These are phyloP conservation scores for Halophytophthora batemanensis DNA, from an alignment of 352 stramenopile genomes.

Conservation along the genomic window DNA sequence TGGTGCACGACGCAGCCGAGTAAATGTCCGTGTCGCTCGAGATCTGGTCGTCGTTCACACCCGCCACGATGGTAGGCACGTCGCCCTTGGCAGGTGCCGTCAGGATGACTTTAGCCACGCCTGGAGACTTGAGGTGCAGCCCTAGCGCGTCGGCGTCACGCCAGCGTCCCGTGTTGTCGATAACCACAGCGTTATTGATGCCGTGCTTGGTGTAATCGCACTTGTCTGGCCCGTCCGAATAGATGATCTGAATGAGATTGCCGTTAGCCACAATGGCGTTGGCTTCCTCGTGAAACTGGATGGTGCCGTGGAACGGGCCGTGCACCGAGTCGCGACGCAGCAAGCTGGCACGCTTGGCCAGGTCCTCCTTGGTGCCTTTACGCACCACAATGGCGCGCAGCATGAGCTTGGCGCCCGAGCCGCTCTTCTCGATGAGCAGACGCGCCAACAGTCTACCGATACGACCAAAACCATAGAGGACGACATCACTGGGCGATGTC, in stretches of 20 bases:
- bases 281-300: conserved; percentile 80
- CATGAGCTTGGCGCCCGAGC: conserved; percentile 82
- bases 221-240: conserved; percentile 78
- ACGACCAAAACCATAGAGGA: conserved; percentile 87
- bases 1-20: conserved; percentile 82
- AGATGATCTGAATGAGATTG: conserved; percentile 88
- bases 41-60: conserved; percentile 77
- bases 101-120: conserved; percentile 78
- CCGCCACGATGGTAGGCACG: conserved; percentile 74
- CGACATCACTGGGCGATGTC: conserved; percentile 76
- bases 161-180: conserved; percentile 88
- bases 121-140: conserved; percentile 73
- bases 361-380: conserved; percentile 79
- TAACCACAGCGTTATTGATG: conserved; percentile 86
- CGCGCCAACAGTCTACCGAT: conserved; percentile 79
- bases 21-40: conserved; percentile 57
- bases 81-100: conserved; percentile 74
- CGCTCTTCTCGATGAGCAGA: conserved; percentile 85
- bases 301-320: conserved; percentile 77
- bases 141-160: conserved; percentile 61
- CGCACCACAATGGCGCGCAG: conserved; percentile 87
- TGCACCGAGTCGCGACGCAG: conserved; percentile 87
- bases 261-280: conserved; percentile 87
- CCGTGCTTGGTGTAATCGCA: conserved; percentile 87
- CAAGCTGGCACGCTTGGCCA: conserved; percentile 79